A percentile compares a stretch with the other conserved stretches of the same genome.
Evolutionary conservation across 2,329 filamentous ascomycete species (phyloP).

Genomic region (Colletotrichum spinosum): DNA sequence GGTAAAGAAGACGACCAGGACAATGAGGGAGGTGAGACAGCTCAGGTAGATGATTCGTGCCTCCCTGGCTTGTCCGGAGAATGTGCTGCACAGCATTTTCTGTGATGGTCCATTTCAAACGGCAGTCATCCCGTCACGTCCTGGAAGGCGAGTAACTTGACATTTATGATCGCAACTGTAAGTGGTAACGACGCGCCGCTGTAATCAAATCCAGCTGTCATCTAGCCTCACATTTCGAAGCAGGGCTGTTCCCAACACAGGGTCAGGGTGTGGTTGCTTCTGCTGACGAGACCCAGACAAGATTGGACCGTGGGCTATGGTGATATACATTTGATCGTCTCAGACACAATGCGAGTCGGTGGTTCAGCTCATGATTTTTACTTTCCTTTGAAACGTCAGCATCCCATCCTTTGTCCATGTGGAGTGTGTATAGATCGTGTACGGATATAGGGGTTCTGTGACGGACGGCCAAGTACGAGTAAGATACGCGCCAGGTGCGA

Average conservation of each 20-base stretch:
- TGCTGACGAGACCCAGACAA: neutral
- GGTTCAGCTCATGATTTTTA: conserved; percentile 21
- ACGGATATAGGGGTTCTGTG: no score
- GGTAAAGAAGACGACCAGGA: conserved; percentile 9
- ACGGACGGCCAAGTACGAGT: no score
- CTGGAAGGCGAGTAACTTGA: no score
- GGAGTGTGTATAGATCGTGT: no score
- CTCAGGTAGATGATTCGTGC: conserved; percentile 9
- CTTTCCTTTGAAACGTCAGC: conserved; percentile 22
- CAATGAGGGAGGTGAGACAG: conserved; percentile 6
- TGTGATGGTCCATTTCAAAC: neutral
- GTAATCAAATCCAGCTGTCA: no score
- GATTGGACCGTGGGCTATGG: conserved; percentile 3
- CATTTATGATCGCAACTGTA: no score
- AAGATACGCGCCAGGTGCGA: no score
- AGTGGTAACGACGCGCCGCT: no score
- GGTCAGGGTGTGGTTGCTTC: no score
- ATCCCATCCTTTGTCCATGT: neutral
- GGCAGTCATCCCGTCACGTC: no score
- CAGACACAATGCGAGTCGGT: neutral
- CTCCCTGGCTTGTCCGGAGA: neutral
- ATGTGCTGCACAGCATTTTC: conserved; percentile 8
- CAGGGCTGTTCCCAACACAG: no score
- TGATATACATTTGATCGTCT: conserved; percentile 10
- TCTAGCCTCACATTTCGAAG: no score